Evolutionary conservation across 371 early-diverging fungal genomes (phyloP), one percentile per base, ranked within the genome.

Genomic region (Mortierella sp.): DNA sequence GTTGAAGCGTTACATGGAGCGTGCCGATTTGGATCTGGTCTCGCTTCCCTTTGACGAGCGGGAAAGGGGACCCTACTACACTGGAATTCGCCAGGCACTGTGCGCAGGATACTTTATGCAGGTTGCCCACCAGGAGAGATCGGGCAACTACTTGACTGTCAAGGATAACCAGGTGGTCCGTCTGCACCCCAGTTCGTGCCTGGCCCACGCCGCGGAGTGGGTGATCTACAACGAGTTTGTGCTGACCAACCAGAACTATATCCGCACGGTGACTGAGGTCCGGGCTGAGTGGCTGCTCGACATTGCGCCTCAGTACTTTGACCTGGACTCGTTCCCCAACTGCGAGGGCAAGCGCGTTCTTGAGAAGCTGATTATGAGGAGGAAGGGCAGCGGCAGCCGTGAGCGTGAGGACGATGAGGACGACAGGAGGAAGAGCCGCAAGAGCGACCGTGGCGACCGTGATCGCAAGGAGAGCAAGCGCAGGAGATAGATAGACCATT

Each of bases 181-280:
- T 61, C 89, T 99, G n/a, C 99, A 99, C 86, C 99, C 98, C 31
- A 96, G 96, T 14, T 93, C 96, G 39, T 91, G 94, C 76, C 84
- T 99, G 40, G 93, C 92, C 66, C 93, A 93, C 73, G 96, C 96
- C 71, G 96, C 98, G 24, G 97, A 97, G 85, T 99, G 99, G 99
- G 97, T 98, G 7, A 84, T 98, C 44, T 99, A 97, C 89, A 96
- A 98, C 79, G 99, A 99, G 86, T 97, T 96, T 89, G 99, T 98
- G n/a, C 85, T 98, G 73, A 99, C 99, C 16, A 92, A 94, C 45
- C 94, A 95, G 75, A 96, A 97, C 84, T 99, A 95, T 86, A 97
- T 99, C 73, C 95, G 99, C 67, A 98, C 96, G 0, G 95, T 95
- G 55, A 95, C 96, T 0, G 96, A 95, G 85, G 92, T 98, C 68